Percentiles rank a stretch among this genome's conserved stretches.
These are phyloP conservation scores for Eucalyptus marginata DNA, from an alignment of 345 rosid genomes.

Conservation along the genomic window DNA sequence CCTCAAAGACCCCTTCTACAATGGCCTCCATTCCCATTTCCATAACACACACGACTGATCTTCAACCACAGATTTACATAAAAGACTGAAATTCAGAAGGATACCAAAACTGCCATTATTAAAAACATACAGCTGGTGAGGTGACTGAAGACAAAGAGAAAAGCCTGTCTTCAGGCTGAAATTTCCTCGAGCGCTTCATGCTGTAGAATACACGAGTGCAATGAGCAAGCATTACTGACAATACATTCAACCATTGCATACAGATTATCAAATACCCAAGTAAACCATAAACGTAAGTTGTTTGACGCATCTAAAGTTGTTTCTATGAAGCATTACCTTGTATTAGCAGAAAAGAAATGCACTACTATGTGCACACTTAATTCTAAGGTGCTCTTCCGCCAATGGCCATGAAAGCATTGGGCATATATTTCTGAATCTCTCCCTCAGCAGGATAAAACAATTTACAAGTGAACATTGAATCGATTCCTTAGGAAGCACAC, in stretches of 20 bases:
- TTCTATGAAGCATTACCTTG: neutral
- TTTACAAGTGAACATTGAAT: neutral
- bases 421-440: neutral
- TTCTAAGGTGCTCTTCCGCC: neutral
- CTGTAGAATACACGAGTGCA: conserved; percentile 13
- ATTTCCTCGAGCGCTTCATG: conserved; percentile 91
- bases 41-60: neutral
- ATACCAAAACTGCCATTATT: neutral
- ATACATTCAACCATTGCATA: neutral
- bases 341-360: neutral
- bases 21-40: neutral
- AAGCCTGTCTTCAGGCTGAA: conserved; percentile 93
- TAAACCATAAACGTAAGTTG: neutral
- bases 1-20: neutral
- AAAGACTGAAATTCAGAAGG: neutral
- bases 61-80: neutral
- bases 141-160: conserved; percentile 91
- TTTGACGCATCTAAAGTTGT: neutral
- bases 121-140: conserved; percentile 72
- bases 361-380: neutral
- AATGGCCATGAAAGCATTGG: neutral
- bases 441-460: neutral
- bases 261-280: neutral
- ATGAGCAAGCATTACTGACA: neutral
- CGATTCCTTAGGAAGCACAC: neutral